Base-by-base conservation (phyloP, 768 basidiomycete genomes). In the Boletus reticuloceps region DNA sequence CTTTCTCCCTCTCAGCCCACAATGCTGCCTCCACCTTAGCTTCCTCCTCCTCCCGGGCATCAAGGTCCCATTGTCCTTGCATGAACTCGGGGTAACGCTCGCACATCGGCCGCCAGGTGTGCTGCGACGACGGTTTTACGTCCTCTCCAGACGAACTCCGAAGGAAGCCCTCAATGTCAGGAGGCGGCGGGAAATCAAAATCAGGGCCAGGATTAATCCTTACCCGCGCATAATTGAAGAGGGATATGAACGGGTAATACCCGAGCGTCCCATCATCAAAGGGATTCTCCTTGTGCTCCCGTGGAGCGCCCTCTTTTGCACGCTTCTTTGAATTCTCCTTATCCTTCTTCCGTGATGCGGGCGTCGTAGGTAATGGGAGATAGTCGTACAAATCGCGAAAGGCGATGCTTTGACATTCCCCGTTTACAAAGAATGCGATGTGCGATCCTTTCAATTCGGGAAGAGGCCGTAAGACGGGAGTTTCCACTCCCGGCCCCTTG, bases 221-320 rank as follows among this genome's bases (percentile, higher is more conserved):
- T 13, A 94, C 88, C 55, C 84, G 82, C 0, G 92, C 96, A 56
- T 88, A 87, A 64, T 94, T 95, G 76, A 93, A 99, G 37, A 96
- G 77, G 5, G 93, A 96, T 59, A 97, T 83, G 75, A 98, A 87
- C 0, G 96, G 94, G 69, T 94, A 98, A 72, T 99, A 99, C 1
- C 97, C 97, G 7, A 97, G 75, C 19, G 89, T 86, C 19, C 96
- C 97, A 69, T 99, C 97, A 69, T 99, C 94, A 64, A 93, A 91
- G 4, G 82, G 82, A 58, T 94, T 94, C 72, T 91, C 89, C 55
- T 80, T 80, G 66, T 88, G 87, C 63, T 89, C 85, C 50, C 86
- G 84, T 11, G 75, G 69, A 45, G 85, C 83, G 47, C 83, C 85
- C 65, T 85, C 82, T 52, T 81, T 81, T n/a, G 78, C 72, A 37